Percentiles rank a stretch among this genome's conserved stretches.
These are phyloP conservation scores for Athelia psychrophila DNA, from an alignment of 1,284 basidiomycete genomes.

Conservation along the genomic window DNA sequence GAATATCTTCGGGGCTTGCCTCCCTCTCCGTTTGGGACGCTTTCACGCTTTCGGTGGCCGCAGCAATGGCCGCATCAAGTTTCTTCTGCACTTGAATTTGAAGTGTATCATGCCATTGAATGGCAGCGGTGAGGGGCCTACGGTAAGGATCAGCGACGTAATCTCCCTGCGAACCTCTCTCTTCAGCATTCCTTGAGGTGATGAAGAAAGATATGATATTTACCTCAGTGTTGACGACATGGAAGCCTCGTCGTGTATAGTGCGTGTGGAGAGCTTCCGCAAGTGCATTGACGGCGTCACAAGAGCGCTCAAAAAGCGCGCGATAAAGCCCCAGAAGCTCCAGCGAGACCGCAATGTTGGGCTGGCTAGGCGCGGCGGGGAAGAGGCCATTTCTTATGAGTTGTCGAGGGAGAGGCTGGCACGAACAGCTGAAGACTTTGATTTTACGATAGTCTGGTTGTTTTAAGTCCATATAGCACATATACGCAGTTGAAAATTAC, in stretches of 20 bases:
- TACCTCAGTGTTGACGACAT: conserved; percentile 5
- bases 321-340: conserved; percentile 16
- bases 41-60: not conserved
- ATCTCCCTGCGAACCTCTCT: not conserved
- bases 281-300: conserved; percentile 18
- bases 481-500: not conserved
- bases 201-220: not conserved
- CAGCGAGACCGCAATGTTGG: conserved; percentile 15
- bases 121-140: not conserved
- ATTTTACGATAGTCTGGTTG: not conserved
- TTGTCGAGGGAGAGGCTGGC: not conserved
- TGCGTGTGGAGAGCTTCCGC: conserved; percentile 14
- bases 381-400: conserved; percentile 16
- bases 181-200: not conserved
- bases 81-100: not conserved
- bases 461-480: too few relatives aligned
- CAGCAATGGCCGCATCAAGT: not conserved
- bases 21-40: not conserved
- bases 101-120: not conserved
- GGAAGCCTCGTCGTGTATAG: conserved; percentile 15
- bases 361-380: conserved; percentile 15
- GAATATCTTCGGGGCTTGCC: not conserved
- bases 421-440: not conserved
- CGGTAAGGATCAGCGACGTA: not conserved
- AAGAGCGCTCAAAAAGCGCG: conserved; percentile 16